Conservation (phyloP, 139 green algal genomes). For the Marvania coccoides region DNA sequence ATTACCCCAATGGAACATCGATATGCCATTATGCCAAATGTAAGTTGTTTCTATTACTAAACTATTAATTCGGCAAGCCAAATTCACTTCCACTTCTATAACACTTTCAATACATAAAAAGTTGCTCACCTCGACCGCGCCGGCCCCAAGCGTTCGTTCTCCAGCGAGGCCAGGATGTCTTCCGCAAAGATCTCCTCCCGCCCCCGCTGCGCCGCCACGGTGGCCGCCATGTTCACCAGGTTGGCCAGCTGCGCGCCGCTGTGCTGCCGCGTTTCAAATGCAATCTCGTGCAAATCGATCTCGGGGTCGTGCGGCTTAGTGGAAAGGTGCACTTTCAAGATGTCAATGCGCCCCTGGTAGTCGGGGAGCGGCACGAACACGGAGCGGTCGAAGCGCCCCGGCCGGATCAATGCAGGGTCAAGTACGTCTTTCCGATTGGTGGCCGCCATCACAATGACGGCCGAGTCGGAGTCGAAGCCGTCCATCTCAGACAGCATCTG, state of each 20-base stretch:
- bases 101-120: too few relatives aligned
- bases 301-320: constrained; percentile 21
- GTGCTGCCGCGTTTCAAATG: constrained; percentile 44
- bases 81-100: too few relatives aligned
- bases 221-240: constrained; percentile 75
- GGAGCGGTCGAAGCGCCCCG: constrained; percentile 80
- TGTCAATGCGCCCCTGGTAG: constrained; percentile 69
- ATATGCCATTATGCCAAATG: too few relatives aligned
- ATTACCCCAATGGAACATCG: too few relatives aligned
- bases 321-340: constrained; percentile 52
- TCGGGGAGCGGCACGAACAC: constrained; percentile 72
- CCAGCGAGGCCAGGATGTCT: constrained; percentile 56
- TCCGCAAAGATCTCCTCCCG: constrained; percentile 38
- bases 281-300: constrained; percentile 42
- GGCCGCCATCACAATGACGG: constrained; percentile 87
- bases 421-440: constrained; percentile 93
- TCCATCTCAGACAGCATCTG: constrained; percentile 91
- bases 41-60: too few relatives aligned
- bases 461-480: constrained; percentile 69
- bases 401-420: constrained; percentile 79
- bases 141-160: constrained; percentile 49
- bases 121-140: too few relatives aligned
- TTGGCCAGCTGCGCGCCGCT: constrained; percentile 55
- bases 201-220: constrained; percentile 51
- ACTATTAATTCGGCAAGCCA: too few relatives aligned